Conservation (phyloP, 2,329 filamentous ascomycete genomes). For the Dactylellina cionopaga region DNA sequence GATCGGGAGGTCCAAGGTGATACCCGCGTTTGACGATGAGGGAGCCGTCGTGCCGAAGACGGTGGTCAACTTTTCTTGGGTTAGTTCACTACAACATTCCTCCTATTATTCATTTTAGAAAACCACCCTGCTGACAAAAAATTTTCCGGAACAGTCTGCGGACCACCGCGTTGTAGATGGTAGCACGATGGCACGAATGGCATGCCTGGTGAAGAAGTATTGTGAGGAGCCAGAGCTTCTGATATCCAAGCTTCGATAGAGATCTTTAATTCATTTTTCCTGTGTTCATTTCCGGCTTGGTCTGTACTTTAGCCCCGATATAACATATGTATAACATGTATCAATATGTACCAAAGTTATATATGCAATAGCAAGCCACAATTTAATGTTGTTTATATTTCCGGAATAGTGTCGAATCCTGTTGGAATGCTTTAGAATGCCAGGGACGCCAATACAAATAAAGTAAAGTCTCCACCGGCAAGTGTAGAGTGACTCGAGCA, state of each 20-base stretch:
- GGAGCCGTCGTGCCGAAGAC: conserved; percentile 75
- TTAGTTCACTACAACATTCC: conserved; percentile 64
- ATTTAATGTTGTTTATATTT: no score
- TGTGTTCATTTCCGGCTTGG: neutral
- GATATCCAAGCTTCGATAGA: conserved; percentile 80
- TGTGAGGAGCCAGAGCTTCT: conserved; percentile 88
- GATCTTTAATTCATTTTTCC: neutral
- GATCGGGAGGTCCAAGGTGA: conserved; percentile 79
- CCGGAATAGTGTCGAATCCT: no score
- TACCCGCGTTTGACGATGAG: conserved; percentile 77
- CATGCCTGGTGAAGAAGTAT: conserved; percentile 78
- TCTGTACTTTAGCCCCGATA: conserved; percentile 29
- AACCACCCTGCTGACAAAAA: conserved; percentile 18
- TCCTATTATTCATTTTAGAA: neutral
- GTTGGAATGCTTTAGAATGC: no score
- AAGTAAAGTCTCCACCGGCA: neutral
- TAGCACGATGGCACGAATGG: conserved; percentile 90
- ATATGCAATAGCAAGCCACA: conserved; percentile 8
- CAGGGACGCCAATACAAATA: no score
- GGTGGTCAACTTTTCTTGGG: conserved; percentile 90
- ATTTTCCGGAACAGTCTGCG: conserved; percentile 54
- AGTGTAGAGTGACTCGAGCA: neutral
- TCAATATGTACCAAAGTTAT: conserved; percentile 16
- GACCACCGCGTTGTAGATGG: conserved; percentile 89
- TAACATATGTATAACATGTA: conserved; percentile 46